Percentiles rank a stretch among this genome's conserved stretches.
These are phyloP conservation scores for Collybiopsis luxurians DNA, from an alignment of 768 basidiomycete species.

Conservation along the genomic window DNA sequence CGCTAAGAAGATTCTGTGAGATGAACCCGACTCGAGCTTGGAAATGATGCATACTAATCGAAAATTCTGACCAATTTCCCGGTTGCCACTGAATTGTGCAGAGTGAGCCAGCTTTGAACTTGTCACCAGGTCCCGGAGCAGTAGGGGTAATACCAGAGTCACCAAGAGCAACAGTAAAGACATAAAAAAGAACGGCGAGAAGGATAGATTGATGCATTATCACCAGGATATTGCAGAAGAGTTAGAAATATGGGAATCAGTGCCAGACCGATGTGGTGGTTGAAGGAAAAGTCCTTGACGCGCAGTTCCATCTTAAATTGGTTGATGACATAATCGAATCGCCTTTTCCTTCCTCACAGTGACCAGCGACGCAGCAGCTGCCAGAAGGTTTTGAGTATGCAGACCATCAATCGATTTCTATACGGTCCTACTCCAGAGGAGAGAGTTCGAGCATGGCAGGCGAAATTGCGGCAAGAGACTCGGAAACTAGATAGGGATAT, in stretches of 20 bases:
- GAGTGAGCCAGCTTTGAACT: constrained; percentile 27
- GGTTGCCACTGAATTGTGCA: constrained; percentile 33
- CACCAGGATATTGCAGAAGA: neutral
- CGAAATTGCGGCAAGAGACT: constrained; percentile 77
- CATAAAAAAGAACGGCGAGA: constrained; percentile 9
- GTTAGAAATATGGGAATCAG: neutral
- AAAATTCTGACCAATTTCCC: constrained; percentile 32
- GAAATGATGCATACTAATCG: constrained; percentile 38
- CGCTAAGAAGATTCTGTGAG: constrained; percentile 19
- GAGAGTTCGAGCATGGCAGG: constrained; percentile 88
- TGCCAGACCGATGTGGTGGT: constrained; percentile 3
- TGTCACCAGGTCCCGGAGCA: constrained; percentile 36
- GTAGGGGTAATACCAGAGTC: constrained; percentile 23
- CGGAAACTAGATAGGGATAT: constrained; percentile 91
- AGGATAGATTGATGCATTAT: constrained; percentile 4
- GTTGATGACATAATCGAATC: too few species aligned
- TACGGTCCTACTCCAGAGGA: constrained; percentile 98
- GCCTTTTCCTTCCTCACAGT: neutral
- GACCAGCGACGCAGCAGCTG: neutral
- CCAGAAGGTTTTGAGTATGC: constrained; percentile 43
- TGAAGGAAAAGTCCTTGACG: too few species aligned
- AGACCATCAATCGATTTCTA: constrained; percentile 86
- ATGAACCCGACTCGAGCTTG: too few species aligned
- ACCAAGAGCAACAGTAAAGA: constrained; percentile 11
- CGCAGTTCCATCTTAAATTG: too few species aligned